These are phyloP conservation scores for Tetraselmis chui DNA, from an alignment of 139 green algal species.

Conservation along the genomic window DNA sequence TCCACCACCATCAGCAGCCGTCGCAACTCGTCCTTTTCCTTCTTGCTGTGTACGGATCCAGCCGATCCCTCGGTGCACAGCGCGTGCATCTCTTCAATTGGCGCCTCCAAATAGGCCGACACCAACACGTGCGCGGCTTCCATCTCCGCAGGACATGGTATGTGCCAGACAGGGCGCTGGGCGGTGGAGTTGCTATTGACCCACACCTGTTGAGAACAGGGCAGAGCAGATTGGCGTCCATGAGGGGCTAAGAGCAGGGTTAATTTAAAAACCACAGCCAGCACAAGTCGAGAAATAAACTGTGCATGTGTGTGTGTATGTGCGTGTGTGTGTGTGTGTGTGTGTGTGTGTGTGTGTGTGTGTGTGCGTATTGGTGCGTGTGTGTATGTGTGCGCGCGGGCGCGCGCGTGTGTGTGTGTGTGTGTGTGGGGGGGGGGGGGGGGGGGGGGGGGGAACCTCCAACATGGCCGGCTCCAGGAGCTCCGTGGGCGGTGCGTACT, in stretches of 20 bases:
- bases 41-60: background rate
- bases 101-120: constrained; percentile 4
- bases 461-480: background rate
- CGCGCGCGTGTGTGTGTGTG: too few relatives aligned
- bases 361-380: too few relatives aligned
- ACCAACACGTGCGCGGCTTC: constrained; percentile 20
- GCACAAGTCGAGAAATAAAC: too few relatives aligned
- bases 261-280: too few relatives aligned
- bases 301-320: too few relatives aligned
- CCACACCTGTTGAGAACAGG: background rate
- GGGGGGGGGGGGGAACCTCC: background rate
- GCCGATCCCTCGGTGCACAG: background rate
- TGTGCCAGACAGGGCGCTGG: constrained; percentile 6
- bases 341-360: too few relatives aligned
- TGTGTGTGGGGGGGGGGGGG: background rate
- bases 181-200: background rate
- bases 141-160: constrained; percentile 1
- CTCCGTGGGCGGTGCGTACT: constrained; percentile 18
- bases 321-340: too few relatives aligned
- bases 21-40: constrained; percentile 19
- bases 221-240: too few relatives aligned
- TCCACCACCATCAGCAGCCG: constrained; percentile 32
- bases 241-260: too few relatives aligned
- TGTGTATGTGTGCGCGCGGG: too few relatives aligned
- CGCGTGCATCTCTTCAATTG: constrained; percentile 12